These are phyloP conservation scores for Pythium volutum DNA, from an alignment of 352 stramenopile genomes.

Conservation along the genomic window DNA sequence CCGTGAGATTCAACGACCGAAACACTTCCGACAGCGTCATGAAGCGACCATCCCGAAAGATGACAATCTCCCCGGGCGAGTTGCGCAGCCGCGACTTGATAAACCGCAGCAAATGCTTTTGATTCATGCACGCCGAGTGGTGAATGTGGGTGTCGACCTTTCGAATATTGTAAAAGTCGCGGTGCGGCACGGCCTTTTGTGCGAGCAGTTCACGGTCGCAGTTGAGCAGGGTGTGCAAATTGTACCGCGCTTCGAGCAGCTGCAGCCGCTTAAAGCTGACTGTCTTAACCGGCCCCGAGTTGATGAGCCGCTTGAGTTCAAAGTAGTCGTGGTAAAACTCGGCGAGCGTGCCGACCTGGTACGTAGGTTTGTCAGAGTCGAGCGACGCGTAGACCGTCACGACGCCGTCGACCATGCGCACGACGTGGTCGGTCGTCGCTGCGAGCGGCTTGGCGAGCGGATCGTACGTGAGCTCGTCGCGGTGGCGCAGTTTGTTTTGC, in stretches of 20 bases:
- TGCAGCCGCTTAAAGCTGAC: constrained; percentile 86
- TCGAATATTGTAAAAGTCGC: constrained; percentile 98
- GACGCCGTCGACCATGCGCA: constrained; percentile 61
- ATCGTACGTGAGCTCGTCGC: constrained; percentile 73
- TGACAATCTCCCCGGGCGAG: constrained; percentile 91
- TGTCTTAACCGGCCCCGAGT: constrained; percentile 85
- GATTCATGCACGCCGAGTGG: constrained; percentile 95
- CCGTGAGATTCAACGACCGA: constrained; percentile 91
- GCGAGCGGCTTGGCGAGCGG: constrained; percentile 44
- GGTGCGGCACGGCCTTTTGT: constrained; percentile 95
- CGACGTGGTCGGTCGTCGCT: constrained; percentile 41
- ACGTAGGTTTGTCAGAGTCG: constrained; percentile 30
- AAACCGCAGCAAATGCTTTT: constrained; percentile 94
- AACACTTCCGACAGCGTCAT: constrained; percentile 96
- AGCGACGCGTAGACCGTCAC: constrained; percentile 41
- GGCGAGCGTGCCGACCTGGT: constrained; percentile 37
- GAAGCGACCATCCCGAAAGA: constrained; percentile 94
- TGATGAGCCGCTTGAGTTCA: constrained; percentile 84
- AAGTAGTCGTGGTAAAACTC: constrained; percentile 79
- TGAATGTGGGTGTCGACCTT: constrained; percentile 99
- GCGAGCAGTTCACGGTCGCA: constrained; percentile 92
- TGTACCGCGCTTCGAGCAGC: constrained; percentile 92
- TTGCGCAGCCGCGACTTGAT: constrained; percentile 83
- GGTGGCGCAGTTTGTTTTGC: constrained; percentile 44
- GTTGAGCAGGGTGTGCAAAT: constrained; percentile 96